Conservation (phyloP, 495 filamentous ascomycete species). For the Letharia columbiana region DNA sequence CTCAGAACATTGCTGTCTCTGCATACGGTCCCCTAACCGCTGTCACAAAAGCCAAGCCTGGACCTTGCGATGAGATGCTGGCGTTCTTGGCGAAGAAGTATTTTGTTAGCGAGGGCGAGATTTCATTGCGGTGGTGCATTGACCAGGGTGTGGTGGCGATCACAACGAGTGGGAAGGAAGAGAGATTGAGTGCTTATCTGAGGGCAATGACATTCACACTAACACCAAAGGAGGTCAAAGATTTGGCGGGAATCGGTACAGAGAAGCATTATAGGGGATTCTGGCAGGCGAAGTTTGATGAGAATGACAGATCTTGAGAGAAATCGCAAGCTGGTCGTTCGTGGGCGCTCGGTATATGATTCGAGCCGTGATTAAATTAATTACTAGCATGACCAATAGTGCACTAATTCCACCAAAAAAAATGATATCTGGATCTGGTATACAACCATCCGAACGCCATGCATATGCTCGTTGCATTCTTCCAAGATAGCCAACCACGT, state of each 20-base stretch:
- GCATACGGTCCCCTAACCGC: slow-evolving; percentile 65
- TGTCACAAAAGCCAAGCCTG: slow-evolving; percentile 53
- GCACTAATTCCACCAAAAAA: not conserved
- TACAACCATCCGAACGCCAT: not conserved
- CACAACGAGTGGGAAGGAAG: slow-evolving; percentile 69
- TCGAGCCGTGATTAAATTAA: not conserved
- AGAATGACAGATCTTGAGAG: slow-evolving; percentile 39
- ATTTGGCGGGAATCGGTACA: slow-evolving; percentile 52
- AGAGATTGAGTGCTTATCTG: slow-evolving; percentile 59
- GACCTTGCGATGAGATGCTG: slow-evolving; percentile 59
- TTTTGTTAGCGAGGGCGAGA: slow-evolving; percentile 58
- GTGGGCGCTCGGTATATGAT: not conserved
- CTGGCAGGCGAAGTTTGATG: slow-evolving; percentile 53
- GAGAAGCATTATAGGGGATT: slow-evolving; percentile 63
- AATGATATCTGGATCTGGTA: not conserved
- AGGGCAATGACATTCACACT: slow-evolving; percentile 57
- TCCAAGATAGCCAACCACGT: not conserved
- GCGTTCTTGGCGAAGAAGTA: slow-evolving; percentile 64
- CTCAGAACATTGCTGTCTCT: slow-evolving; percentile 57
- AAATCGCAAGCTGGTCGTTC: not conserved
- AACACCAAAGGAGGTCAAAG: slow-evolving; percentile 59
- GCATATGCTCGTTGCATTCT: not conserved
- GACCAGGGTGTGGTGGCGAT: slow-evolving; percentile 71
- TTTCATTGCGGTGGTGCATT: slow-evolving; percentile 67
- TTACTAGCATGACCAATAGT: not conserved